Evolutionary conservation across 768 basidiomycete genomes (phyloP).

Genomic region (Hericium erinaceus): DNA sequence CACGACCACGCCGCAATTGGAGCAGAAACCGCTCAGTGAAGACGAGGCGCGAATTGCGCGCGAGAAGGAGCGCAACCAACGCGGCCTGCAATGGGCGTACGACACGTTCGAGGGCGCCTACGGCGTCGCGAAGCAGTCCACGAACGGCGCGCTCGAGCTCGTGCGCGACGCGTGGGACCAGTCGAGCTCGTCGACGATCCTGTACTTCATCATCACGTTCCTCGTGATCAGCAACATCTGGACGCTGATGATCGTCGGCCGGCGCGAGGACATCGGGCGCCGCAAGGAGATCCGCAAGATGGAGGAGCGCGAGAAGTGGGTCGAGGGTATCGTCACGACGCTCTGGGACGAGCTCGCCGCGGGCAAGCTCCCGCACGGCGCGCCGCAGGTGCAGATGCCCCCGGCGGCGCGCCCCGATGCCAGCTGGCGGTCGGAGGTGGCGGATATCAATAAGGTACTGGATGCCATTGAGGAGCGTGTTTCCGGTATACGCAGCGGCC

Average conservation of each 20-base stretch:
- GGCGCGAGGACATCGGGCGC: constrained; percentile 35
- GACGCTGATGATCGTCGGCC: constrained; percentile 45
- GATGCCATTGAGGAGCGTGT: constrained; percentile 9
- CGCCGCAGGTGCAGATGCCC: constrained; percentile 3
- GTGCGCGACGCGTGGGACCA: constrained; percentile 75
- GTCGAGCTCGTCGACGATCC: constrained; percentile 58
- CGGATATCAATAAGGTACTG: constrained; percentile 4
- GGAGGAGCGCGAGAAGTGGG: constrained; percentile 68
- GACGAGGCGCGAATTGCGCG: constrained; percentile 41
- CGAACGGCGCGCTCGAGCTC: constrained; percentile 66
- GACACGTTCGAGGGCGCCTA: constrained; percentile 76
- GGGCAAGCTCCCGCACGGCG: constrained; percentile 15
- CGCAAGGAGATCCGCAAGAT: constrained; percentile 40
- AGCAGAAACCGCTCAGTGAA: constrained; percentile 19
- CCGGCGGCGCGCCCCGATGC: constrained; percentile 15
- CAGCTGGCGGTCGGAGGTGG: constrained; percentile 7
- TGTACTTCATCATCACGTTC: constrained; percentile 63
- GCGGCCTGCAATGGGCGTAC: constrained; percentile 80
- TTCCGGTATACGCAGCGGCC: constrained; percentile 2
- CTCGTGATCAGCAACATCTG: constrained; percentile 74
- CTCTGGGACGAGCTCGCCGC: constrained; percentile 61
- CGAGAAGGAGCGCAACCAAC: constrained; percentile 59
- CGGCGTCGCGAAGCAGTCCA: constrained; percentile 61
- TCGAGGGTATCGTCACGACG: constrained; percentile 62
- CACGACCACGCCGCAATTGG: constrained; percentile 10